Conservation (phyloP, 257 asterid genomes). For the Datura wrightii region DNA sequence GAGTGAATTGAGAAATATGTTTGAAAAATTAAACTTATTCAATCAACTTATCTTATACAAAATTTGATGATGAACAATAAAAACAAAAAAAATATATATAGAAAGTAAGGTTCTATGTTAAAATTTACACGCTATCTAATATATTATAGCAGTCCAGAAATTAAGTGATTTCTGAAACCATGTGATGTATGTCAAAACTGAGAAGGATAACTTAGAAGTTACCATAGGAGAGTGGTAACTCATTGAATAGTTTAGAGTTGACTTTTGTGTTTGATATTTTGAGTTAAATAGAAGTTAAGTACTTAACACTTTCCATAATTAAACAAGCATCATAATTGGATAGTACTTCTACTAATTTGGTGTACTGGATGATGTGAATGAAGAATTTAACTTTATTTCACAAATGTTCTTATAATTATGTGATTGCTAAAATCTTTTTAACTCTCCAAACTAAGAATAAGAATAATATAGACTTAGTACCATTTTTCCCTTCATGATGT, state of each 20-base stretch:
- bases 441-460: background rate
- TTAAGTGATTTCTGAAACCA: too few species aligned
- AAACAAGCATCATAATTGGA: background rate
- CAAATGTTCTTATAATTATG: background rate
- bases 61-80: too few species aligned
- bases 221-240: background rate
- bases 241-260: background rate
- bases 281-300: background rate
- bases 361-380: too few species aligned
- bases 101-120: too few species aligned
- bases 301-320: background rate
- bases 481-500: background rate
- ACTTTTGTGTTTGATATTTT: conserved; percentile 20
- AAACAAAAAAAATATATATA: too few species aligned
- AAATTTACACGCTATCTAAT: too few species aligned
- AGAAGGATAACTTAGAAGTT: background rate
- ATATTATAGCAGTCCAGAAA: too few species aligned
- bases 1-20: too few species aligned
- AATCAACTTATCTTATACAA: too few species aligned
- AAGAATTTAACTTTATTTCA: too few species aligned
- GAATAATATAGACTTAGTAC: background rate
- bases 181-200: background rate
- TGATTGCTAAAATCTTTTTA: background rate
- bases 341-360: background rate
- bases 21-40: too few species aligned